These are phyloP conservation scores for Parasitella parasitica DNA, from an alignment of 371 early-diverging fungal genomes.

Conservation along the genomic window DNA sequence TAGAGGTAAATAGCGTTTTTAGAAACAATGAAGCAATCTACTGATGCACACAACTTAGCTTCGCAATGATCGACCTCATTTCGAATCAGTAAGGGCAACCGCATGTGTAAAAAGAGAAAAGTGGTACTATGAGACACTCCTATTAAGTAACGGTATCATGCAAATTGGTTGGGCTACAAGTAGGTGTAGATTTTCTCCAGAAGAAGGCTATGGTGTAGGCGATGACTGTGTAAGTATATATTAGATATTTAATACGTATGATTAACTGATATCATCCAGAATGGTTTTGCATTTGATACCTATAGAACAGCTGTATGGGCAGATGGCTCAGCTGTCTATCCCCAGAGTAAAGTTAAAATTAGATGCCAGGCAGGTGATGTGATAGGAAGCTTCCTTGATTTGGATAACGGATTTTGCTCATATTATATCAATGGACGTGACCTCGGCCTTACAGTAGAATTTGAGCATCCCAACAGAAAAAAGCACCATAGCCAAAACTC, in stretches of 20 bases:
- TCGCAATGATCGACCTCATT: constrained; percentile 47
- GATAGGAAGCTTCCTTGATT: constrained; percentile 45
- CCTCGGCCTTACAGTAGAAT: constrained; percentile 42
- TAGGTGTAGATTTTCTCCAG: constrained; percentile 61
- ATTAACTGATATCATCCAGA: constrained; percentile 23
- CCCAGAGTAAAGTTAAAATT: constrained; percentile 25
- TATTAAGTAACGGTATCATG: constrained; percentile 62
- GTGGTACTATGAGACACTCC: constrained; percentile 64
- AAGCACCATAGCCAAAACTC: not conserved
- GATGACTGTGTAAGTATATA: constrained; percentile 51
- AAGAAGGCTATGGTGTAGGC: constrained; percentile 65
- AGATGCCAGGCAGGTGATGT: constrained; percentile 49
- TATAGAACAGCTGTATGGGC: constrained; percentile 62
- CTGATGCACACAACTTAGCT: constrained; percentile 12
- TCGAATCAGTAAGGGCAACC: constrained; percentile 50
- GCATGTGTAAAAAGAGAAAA: constrained; percentile 49
- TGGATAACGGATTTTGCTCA: constrained; percentile 46
- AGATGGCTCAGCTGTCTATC: constrained; percentile 44
- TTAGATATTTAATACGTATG: not conserved
- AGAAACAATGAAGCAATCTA: no score
- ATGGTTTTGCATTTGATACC: constrained; percentile 63
- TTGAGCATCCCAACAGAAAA: constrained; percentile 35
- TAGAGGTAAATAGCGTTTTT: constrained; percentile 25
- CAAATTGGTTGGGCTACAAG: constrained; percentile 68
- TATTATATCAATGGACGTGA: constrained; percentile 49